Base-by-base conservation (phyloP, 768 basidiomycete genomes). In the Suillus plorans region DNA sequence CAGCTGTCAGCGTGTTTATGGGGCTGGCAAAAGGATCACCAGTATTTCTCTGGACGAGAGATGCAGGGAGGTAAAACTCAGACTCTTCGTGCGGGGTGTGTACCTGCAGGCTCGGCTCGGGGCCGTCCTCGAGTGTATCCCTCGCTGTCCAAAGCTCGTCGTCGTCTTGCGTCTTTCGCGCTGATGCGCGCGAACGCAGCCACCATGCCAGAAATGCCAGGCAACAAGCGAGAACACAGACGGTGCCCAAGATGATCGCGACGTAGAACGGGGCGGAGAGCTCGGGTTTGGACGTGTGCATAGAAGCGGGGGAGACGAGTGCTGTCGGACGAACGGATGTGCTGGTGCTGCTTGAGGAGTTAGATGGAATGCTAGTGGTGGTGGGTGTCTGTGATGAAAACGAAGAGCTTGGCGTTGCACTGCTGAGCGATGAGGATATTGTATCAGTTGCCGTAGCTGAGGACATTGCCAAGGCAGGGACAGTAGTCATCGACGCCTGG, bases 201-300 rank as follows among this genome's bases (percentile, higher is more conserved):
- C 76, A 78, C 81, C 81, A 85, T 0, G 84, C 81, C 39, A 84
- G 69, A n/a, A 86, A 67, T 45, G 84, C 80, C 18, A 81, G 71
- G 41, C 86, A 50, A 60, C 79, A 77, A 7, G 83, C 81, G 58
- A 85, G 66, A 41, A 80, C 76, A 20, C 79, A 77, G 64, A 88
- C 78, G 0, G 74, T 73, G 39, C 82, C 86, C 4, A 87, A 74
- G n/a, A 79, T 76, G 60, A 87, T 78, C 31, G 78, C 84, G 5
- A 85, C 69, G 67, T 86, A 86, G 69, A 85, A 80, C 44, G 82
- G 80, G 1, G 82, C 72, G 3, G 76, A 63, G 18, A 59, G 25
- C 14, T 65, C 34, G 5, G 72, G 62, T 25, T 57, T 69, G 18
- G 72, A 47, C 5, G 76, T 68, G 2, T 73, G 70, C 47, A 36